Base-by-base conservation (phyloP, 2,329 filamentous ascomycete species). In the Alternaria longipes region DNA sequence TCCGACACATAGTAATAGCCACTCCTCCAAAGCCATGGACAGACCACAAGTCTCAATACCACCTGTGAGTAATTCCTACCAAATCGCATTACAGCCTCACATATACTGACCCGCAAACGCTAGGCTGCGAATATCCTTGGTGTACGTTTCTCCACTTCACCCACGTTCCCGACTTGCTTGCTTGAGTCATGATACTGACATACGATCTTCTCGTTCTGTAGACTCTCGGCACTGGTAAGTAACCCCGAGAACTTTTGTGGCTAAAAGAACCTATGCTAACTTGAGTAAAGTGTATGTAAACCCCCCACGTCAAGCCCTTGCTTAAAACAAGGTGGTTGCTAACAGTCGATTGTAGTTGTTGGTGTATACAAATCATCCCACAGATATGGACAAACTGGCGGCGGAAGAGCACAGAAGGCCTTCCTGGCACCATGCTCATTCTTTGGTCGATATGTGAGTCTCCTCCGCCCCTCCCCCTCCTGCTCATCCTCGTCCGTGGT, bases 371-470 rank as follows among this genome's bases (percentile, higher is more conserved):
- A 70, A 75, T 78, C 36, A 71, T 78, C 41, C 75, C 75, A 70
- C 75, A 78, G 64, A 88, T 90, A 79, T 89, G 85, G 84, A 83
- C 85, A 60, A 90, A 89, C 71, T 89, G 85, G 83, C 80, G 82
- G 20, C 82, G 79, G 12, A 89, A 90, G 70, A 84, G 82, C 61
- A 89, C 87, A 0, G 86, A 89, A 40, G 88, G 88, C 3, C 76
- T 90, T 2, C 87, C 87, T 0, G 82, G 81, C 0, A 68, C 76
- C 20, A 90, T 90, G 87, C 84, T 89, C 80, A 85, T 89, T 63
- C 74, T 89, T 1, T 90, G 87, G 87, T 86, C 85, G n/a, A 70
- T 82, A 32, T 87, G 86, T 83, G 73, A 8, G 36, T 2, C 8
- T 18, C 32, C 32, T 16, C 32, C 12, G 12, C 32, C 14, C 12